These are phyloP conservation scores for Phytophthora boehmeriae DNA, from an alignment of 352 stramenopile species.

Conservation along the genomic window DNA sequence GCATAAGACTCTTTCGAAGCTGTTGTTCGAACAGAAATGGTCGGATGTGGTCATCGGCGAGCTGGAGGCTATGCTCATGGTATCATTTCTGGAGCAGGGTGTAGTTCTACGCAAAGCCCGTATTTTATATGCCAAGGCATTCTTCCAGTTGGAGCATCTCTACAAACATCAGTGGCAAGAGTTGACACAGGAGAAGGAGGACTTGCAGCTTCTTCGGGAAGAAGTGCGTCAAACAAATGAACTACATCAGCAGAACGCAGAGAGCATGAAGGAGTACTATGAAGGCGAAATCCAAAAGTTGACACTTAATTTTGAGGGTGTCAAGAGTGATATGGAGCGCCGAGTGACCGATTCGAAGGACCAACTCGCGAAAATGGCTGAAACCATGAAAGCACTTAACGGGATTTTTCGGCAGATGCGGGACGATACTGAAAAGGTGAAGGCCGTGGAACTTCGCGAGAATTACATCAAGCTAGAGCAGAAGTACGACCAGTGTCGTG, in stretches of 20 bases:
- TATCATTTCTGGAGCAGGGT: slow-evolving; percentile 91
- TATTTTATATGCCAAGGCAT: slow-evolving; percentile 79
- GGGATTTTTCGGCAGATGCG: slow-evolving; percentile 95
- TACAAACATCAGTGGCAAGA: slow-evolving; percentile 45
- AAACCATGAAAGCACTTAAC: slow-evolving; percentile 94
- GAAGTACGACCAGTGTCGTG: slow-evolving; percentile 56
- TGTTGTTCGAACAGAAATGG: slow-evolving; percentile 92
- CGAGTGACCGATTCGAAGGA: slow-evolving; percentile 74
- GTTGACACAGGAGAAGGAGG: slow-evolving; percentile 37
- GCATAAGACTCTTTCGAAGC: slow-evolving; percentile 53
- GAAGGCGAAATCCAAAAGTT: slow-evolving; percentile 61
- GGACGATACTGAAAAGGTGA: slow-evolving; percentile 89
- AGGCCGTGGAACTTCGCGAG: slow-evolving; percentile 87
- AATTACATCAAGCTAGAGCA: slow-evolving; percentile 78
- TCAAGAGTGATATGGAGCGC: slow-evolving; percentile 71
- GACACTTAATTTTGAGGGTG: slow-evolving; percentile 49
- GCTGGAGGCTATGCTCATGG: slow-evolving; percentile 86
- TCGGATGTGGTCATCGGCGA: slow-evolving; percentile 87
- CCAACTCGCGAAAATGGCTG: slow-evolving; percentile 89
- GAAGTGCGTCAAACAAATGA: slow-evolving; percentile 40
- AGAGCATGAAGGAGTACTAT: slow-evolving; percentile 53
- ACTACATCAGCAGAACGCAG: slow-evolving; percentile 42
- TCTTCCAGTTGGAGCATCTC: slow-evolving; percentile 70
- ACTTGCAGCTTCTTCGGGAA: slow-evolving; percentile 43
- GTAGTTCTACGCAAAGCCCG: slow-evolving; percentile 78